Conservation (phyloP, 1,284 basidiomycete species). For the Singerocomus inundabilis region DNA sequence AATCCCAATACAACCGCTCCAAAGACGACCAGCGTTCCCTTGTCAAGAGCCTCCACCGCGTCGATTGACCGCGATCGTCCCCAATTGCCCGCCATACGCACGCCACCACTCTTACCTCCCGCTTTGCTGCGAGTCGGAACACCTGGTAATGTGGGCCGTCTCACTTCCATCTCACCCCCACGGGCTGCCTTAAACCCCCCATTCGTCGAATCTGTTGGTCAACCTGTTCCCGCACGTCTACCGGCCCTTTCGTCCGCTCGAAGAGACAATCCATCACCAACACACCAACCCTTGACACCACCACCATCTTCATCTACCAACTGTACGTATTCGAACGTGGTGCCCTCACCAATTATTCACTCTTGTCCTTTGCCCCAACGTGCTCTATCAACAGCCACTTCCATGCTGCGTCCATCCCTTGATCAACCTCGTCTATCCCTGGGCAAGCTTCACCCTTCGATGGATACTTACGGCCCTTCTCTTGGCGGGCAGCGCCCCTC, state of each 20-base stretch:
- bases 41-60: constrained; percentile 3
- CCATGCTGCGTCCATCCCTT: constrained; percentile 17
- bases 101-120: constrained; percentile 7
- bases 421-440: constrained; percentile 14
- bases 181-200: constrained; percentile 14
- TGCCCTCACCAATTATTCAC: constrained; percentile 6
- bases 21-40: constrained; percentile 5
- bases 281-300: constrained; percentile 7
- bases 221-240: constrained; percentile 14
- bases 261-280: constrained; percentile 7
- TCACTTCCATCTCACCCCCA: constrained; percentile 8
- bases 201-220: constrained; percentile 12
- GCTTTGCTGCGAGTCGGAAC: constrained; percentile 19
- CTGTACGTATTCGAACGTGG: constrained; percentile 13
- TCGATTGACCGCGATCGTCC: constrained; percentile 9
- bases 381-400: constrained; percentile 14
- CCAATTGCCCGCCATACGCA: constrained; percentile 3
- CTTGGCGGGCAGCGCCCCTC: constrained; percentile 12
- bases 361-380: constrained; percentile 21
- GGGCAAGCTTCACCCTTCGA: constrained; percentile 14
- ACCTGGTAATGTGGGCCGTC: constrained; percentile 16
- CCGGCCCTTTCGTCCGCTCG: constrained; percentile 13
- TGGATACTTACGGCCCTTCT: constrained; percentile 18
- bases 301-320: constrained; percentile 11
- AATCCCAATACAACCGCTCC: constrained; percentile 2